phyloP scores from a whole-genome alignment of 2,329 filamentous ascomycete species.

The Diaporthe ilicicola region DNA sequence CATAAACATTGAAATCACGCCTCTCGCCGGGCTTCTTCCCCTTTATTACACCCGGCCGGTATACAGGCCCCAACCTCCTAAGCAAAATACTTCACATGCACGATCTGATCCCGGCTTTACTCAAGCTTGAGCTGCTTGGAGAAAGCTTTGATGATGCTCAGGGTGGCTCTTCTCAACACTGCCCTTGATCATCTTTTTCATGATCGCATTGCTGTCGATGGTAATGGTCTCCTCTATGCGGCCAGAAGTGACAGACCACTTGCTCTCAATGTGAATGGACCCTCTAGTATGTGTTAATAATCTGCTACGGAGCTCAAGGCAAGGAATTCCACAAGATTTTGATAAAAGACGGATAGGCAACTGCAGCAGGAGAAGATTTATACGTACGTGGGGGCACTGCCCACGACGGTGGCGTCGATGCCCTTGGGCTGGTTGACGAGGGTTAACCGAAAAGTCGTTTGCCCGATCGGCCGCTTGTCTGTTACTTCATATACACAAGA shows the following conservation, averaged over 20 bases:
- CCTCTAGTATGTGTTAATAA: no score
- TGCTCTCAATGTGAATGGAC: slow-evolving; percentile 33
- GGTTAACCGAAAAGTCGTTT: slow-evolving; percentile 3
- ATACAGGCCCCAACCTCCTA: not conserved
- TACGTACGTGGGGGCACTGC: slow-evolving; percentile 39
- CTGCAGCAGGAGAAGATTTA: no score
- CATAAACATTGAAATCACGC: not conserved
- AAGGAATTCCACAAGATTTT: no score
- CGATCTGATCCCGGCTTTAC: not conserved
- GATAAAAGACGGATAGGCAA: no score
- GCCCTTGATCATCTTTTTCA: slow-evolving; percentile 40
- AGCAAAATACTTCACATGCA: not conserved
- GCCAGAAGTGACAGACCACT: slow-evolving; percentile 31
- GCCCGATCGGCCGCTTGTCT: slow-evolving; percentile 7
- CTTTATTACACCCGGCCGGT: not conserved
- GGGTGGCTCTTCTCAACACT: slow-evolving; percentile 42
- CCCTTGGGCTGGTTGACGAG: slow-evolving; percentile 39
- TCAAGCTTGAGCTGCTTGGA: slow-evolving; percentile 22
- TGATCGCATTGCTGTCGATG: slow-evolving; percentile 42
- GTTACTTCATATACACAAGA: slow-evolving; percentile 1
- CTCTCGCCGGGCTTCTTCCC: not conserved
- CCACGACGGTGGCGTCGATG: slow-evolving; percentile 39
- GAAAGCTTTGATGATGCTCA: slow-evolving; percentile 36
- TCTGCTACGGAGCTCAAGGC: no score
- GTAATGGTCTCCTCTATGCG: slow-evolving; percentile 38